A percentile compares a stretch with the other conserved stretches of the same genome.
phyloP scores from a whole-genome alignment of 1,139 yeast species.

The Torulaspora globosa region DNA sequence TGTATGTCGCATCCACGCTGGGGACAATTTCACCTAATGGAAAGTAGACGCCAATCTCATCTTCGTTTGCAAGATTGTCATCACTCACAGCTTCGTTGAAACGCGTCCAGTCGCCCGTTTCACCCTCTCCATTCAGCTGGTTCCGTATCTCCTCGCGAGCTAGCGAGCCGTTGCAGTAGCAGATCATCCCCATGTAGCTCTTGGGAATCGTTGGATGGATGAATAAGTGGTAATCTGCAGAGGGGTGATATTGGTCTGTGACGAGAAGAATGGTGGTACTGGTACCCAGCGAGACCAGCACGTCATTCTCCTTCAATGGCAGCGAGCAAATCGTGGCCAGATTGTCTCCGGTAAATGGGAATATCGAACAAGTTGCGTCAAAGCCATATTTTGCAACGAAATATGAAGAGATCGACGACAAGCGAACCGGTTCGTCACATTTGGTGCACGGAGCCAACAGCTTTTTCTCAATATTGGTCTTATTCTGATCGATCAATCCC shows the following conservation, averaged over 20 bases:
- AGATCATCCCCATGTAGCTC: conserved; percentile 90
- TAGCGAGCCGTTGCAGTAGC: conserved; percentile 86
- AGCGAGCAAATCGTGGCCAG: conserved; percentile 82
- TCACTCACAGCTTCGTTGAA: conserved; percentile 53
- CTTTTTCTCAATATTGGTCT: conserved; percentile 25
- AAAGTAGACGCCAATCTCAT: conserved; percentile 72
- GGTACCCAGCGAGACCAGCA: conserved; percentile 79
- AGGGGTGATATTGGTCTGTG: conserved; percentile 73
- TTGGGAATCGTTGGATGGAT: conserved; percentile 76
- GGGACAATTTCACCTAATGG: conserved; percentile 90
- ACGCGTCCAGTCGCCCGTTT: conserved; percentile 52
- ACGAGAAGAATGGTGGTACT: conserved; percentile 81
- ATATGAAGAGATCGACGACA: conserved; percentile 52
- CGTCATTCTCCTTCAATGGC: conserved; percentile 72
- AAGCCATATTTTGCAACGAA: conserved; percentile 65
- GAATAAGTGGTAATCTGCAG: conserved; percentile 79
- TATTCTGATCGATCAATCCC: conserved; percentile 34
- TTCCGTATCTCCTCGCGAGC: conserved; percentile 79
- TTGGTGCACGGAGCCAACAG: conserved; percentile 23
- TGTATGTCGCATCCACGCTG: conserved; percentile 58
- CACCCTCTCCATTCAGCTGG: conserved; percentile 46
- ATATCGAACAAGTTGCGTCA: conserved; percentile 49
- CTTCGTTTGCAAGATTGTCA: conserved; percentile 32
- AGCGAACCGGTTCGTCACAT: conserved; percentile 38
- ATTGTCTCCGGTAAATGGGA: conserved; percentile 84